Evolutionary conservation across 495 filamentous ascomycete genomes (phyloP), one percentile per base, ranked within the genome.

Genomic region (Podospora pseudocomata): DNA sequence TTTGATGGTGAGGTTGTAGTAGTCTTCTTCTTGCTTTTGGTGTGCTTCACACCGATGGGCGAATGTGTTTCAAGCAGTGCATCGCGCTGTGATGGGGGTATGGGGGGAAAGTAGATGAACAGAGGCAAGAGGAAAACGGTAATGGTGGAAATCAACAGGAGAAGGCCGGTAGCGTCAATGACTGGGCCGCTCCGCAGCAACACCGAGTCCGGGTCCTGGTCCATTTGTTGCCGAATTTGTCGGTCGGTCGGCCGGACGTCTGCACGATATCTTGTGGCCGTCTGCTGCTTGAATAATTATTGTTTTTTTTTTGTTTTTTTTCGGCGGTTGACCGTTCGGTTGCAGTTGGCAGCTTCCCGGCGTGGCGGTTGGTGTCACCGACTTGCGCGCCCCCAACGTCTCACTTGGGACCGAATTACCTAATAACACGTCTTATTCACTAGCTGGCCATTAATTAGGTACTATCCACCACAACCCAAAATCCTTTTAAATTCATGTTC

Each of bases 41-140:
- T 57, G 11, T 13, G 67, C 23, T 70, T 67, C 26, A 84, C 59
- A 53, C 82, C 82, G 49, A 80, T 61, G 32, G 68, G 75, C 4
- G 67, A 70, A 66, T 85, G 82, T 2, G 82, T 85, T 65, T 82
- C 78, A 3, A 79, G 68, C 23, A 84, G 72, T 28, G 81, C 85
- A 78, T 81, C 85, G 72, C 75, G 81, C 65, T 71, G 78, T 70
- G 78, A 81, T 1, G 77, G 80, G 3, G 72, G 80, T 19, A 75
- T 74, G 3, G 82, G 83, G 9, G 83, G 79, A 61, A 85, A 81
- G 59, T 81, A 78, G 54, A 83, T 68, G 55, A 84, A 68, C 49
- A 83, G 73, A 44, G 84, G 81, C 49, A 85, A 67, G 55, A 84
- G 66, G 65, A 85, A 86, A 57, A 82, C 82, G 26, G 73, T 68